A percentile compares a stretch with the other conserved stretches of the same genome.
These are phyloP conservation scores for Plasmodium falciparum DNA, from an alignment of 169 alveolate genomes.

Conservation along the genomic window DNA sequence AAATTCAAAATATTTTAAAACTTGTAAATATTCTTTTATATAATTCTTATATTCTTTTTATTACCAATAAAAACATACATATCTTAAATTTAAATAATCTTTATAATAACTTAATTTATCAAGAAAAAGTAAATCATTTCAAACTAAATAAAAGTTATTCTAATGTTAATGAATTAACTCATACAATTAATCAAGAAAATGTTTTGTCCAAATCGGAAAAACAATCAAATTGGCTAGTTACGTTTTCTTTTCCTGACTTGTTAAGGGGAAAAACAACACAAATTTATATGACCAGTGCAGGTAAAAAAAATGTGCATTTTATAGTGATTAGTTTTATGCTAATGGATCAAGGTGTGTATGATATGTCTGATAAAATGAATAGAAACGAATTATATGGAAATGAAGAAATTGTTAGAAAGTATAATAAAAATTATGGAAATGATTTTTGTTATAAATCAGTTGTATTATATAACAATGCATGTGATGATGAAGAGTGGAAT, in stretches of 20 bases:
- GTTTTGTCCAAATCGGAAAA: too few relatives aligned
- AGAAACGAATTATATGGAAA: too few relatives aligned
- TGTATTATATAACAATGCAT: slow-evolving; percentile 20
- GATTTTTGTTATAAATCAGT: slow-evolving; percentile 36
- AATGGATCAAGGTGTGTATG: background rate
- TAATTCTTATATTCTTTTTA: slow-evolving; percentile 20
- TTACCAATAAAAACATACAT: slow-evolving; percentile 30
- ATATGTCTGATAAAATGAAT: background rate
- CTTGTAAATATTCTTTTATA: slow-evolving; percentile 32
- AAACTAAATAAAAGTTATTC: too few relatives aligned
- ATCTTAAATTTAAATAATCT: slow-evolving; percentile 28
- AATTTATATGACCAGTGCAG: slow-evolving; percentile 63
- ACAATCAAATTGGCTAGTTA: too few relatives aligned
- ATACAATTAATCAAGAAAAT: too few relatives aligned
- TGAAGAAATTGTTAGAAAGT: too few relatives aligned
- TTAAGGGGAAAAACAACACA: slow-evolving; percentile 28
- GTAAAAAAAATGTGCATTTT: slow-evolving; percentile 49
- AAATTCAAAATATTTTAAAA: slow-evolving; percentile 24
- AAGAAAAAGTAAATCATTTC: background rate
- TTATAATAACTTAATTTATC: slow-evolving; percentile 20
- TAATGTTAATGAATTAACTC: too few relatives aligned
- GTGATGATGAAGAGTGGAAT: slow-evolving; percentile 35
- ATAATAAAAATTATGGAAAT: too few relatives aligned
- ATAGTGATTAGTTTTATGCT: slow-evolving; percentile 41
- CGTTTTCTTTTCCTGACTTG: slow-evolving; percentile 53